Conservation (phyloP, 805 yeast species). For the Brettanomyces anomalus region DNA sequence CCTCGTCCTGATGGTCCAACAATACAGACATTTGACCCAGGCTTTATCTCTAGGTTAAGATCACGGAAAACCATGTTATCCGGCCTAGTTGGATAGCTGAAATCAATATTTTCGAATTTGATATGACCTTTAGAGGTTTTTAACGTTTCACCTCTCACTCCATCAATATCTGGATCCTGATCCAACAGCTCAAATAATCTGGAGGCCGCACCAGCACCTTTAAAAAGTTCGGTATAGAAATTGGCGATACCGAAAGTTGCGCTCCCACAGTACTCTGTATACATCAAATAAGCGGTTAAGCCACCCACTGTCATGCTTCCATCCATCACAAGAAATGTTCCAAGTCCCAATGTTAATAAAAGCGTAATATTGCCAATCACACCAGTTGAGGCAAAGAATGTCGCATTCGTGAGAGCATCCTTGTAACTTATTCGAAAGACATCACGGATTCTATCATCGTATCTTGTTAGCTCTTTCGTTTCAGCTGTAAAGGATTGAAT, state of each 20-base stretch:
- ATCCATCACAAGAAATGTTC: conserved; percentile 66
- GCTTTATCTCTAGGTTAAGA: conserved; percentile 52
- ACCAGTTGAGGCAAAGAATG: conserved; percentile 74
- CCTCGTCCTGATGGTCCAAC: conserved; percentile 97
- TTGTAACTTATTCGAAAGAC: conserved; percentile 64
- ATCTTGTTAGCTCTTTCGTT: conserved; percentile 62
- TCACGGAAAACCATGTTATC: conserved; percentile 57
- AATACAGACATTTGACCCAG: conserved; percentile 86
- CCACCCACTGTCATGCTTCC: conserved; percentile 83
- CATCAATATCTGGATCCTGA: conserved; percentile 62
- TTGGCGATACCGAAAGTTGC: conserved; percentile 87
- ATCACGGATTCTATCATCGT: conserved; percentile 60
- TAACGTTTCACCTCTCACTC: conserved; percentile 51
- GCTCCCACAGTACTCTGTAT: conserved; percentile 88
- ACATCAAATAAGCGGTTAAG: conserved; percentile 87
- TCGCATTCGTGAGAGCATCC: conserved; percentile 75
- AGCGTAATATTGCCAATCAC: conserved; percentile 77
- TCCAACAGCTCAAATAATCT: conserved; percentile 83
- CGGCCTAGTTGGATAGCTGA: conserved; percentile 82
- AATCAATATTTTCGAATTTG: conserved; percentile 56
- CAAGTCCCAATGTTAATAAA: conserved; percentile 66
- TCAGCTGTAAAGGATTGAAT: conserved; percentile 92
- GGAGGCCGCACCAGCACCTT: conserved; percentile 95
- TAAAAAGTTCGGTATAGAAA: conserved; percentile 90
- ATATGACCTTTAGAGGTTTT: conserved; percentile 42